A percentile compares a stretch with the other conserved stretches of the same genome.
Conservation (phyloP, 805 yeast species). For the Candida methanosorbosa region DNA sequence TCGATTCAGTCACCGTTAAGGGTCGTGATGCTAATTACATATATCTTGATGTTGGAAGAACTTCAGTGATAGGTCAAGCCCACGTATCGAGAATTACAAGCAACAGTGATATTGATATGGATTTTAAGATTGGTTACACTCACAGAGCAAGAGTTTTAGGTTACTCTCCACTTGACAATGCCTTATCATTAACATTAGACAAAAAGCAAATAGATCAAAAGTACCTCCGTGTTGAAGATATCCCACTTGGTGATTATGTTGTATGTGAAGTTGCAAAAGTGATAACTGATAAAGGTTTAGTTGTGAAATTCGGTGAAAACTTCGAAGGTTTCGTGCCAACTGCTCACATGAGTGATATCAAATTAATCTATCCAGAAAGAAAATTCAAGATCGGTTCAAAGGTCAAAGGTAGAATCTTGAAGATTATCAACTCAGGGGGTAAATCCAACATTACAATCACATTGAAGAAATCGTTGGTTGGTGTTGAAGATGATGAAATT, state of each 20-base stretch:
- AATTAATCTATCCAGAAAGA: conserved; percentile 82
- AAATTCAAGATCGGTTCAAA: conserved; percentile 80
- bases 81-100: conserved; percentile 66
- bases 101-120: conserved; percentile 33
- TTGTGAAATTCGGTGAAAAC: conserved; percentile 54
- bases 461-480: conserved; percentile 76
- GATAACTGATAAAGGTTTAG: conserved; percentile 56
- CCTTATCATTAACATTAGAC: conserved; percentile 61
- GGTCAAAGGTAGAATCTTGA: conserved; percentile 66
- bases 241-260: conserved; percentile 66
- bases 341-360: conserved; percentile 75
- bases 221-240: conserved; percentile 61
- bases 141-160: conserved; percentile 76
- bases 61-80: conserved; percentile 54
- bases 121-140: conserved; percentile 52
- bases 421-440: conserved; percentile 30
- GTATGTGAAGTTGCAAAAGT: conserved; percentile 48
- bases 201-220: conserved; percentile 53
- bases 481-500: conserved; percentile 48
- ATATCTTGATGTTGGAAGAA: conserved; percentile 48
- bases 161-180: conserved; percentile 56
- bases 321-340: conserved; percentile 71
- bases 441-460: conserved; percentile 52
- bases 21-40: conserved; percentile 52
- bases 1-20: conserved; percentile 49